phyloP scores from a whole-genome alignment of 768 basidiomycete species.

The Pholiota molesta region DNA sequence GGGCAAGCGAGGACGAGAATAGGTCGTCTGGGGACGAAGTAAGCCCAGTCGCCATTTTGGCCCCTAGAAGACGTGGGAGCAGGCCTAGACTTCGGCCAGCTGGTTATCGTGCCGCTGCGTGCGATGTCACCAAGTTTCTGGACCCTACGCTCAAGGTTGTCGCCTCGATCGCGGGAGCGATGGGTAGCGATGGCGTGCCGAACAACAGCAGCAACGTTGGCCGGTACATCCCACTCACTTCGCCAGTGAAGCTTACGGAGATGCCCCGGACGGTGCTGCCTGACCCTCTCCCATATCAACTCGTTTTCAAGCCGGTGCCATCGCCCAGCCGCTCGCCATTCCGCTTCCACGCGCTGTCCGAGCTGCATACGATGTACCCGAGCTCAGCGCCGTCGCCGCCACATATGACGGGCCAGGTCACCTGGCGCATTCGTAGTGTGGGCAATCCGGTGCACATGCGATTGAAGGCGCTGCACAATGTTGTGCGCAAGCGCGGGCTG shows the following conservation, averaged over 20 bases:
- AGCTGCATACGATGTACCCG: conserved; percentile 31
- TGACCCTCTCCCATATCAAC: conserved; percentile 33
- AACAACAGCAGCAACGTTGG: conserved; percentile 19
- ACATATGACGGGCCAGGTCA: conserved; percentile 19
- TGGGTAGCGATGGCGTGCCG: conserved; percentile 19
- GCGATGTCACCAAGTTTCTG: conserved; percentile 49
- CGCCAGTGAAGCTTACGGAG: conserved; percentile 31
- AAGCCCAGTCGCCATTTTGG: not conserved
- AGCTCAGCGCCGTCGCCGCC: conserved; percentile 16
- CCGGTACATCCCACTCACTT: conserved; percentile 44
- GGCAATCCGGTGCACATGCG: conserved; percentile 63
- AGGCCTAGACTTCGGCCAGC: conserved; percentile 32
- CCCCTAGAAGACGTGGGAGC: conserved; percentile 1
- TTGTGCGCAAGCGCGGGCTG: conserved; percentile 45
- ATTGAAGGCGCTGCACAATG: conserved; percentile 63
- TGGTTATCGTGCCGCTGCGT: conserved; percentile 45
- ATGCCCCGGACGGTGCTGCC: conserved; percentile 32
- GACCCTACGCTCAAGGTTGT: conserved; percentile 14
- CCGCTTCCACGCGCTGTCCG: conserved; percentile 35
- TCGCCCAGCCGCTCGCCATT: conserved; percentile 46
- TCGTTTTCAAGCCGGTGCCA: conserved; percentile 41
- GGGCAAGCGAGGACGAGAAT: conserved; percentile 1
- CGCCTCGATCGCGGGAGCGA: conserved; percentile 5
- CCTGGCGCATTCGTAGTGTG: conserved; percentile 56
- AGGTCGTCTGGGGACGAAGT: conserved; percentile 11